Percentiles rank a stretch among this genome's conserved stretches.
Evolutionary conservation across 129 eudicot genomes (phyloP).

Genomic region (Centrapalus pauciflorus): DNA sequence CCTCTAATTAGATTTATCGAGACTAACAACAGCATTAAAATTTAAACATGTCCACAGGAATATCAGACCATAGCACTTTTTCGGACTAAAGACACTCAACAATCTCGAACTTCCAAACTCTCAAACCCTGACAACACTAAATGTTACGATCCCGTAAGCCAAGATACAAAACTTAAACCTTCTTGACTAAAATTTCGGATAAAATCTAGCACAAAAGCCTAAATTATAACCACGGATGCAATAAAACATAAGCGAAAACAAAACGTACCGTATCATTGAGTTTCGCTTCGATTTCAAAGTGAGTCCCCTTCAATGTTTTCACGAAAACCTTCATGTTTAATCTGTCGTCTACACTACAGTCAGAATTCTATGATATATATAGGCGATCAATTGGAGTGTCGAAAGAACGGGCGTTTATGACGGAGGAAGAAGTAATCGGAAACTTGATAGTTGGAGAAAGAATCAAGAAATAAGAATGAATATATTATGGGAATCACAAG

Average conservation of each 20-base stretch:
- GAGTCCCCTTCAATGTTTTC: conserved; percentile 35
- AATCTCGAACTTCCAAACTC: background rate
- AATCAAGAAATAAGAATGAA: background rate
- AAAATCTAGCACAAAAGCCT: background rate
- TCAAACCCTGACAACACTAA: conserved; percentile 10
- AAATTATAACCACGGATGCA: background rate
- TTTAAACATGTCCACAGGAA: background rate
- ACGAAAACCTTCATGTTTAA: conserved; percentile 28
- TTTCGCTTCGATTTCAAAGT: conserved; percentile 32
- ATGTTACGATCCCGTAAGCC: background rate
- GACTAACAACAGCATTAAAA: background rate
- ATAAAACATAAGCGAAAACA: background rate
- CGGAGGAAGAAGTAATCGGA: conserved; percentile 6
- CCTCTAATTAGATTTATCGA: background rate
- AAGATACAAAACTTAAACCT: background rate
- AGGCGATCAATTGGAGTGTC: background rate
- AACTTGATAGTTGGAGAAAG: conserved; percentile 17
- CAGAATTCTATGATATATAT: background rate
- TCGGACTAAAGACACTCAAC: background rate
- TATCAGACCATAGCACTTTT: background rate
- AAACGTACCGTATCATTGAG: conserved; percentile 26
- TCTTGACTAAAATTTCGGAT: conserved; percentile 1
- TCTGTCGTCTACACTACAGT: conserved; percentile 7
- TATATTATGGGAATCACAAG: background rate
- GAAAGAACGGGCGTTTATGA: background rate